Conservation (phyloP, 2,329 filamentous ascomycete genomes). For the Aspergillus viridinutans region DNA sequence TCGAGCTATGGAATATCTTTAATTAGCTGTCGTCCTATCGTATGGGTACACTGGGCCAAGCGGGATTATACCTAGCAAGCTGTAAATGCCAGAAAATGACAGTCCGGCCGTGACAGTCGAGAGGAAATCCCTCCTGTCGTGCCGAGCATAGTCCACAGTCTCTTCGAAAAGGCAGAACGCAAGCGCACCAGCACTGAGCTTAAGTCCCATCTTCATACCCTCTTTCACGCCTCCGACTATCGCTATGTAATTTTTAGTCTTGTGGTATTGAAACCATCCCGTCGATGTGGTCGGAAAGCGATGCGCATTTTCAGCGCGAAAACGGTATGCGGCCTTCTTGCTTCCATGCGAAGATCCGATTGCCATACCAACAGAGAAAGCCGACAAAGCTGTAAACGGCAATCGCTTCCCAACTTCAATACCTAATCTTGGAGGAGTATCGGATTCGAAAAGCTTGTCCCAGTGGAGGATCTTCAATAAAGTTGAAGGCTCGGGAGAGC, state of each 20-base stretch:
- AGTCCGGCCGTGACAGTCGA: constrained; percentile 80
- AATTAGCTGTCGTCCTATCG: constrained; percentile 10
- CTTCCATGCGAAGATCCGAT: constrained; percentile 71
- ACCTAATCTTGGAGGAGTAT: constrained; percentile 48
- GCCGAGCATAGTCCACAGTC: constrained; percentile 65
- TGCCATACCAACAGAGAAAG: constrained; percentile 64
- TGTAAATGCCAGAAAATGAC: constrained; percentile 81
- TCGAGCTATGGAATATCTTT: constrained; percentile 53
- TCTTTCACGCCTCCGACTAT: constrained; percentile 74
- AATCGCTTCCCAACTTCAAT: constrained; percentile 64
- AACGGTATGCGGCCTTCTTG: constrained; percentile 71
- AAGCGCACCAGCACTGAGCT: constrained; percentile 67
- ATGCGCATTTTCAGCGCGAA: constrained; percentile 94
- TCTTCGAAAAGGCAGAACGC: constrained; percentile 80
- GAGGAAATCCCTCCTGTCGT: constrained; percentile 65
- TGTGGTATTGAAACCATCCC: constrained; percentile 98
- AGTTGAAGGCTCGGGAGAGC: constrained; percentile 6
- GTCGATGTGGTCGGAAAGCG: constrained; percentile 75
- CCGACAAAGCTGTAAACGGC: constrained; percentile 58
- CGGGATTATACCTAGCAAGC: constrained; percentile 63
- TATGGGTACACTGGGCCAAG: neutral
- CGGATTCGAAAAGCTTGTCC: constrained; percentile 36
- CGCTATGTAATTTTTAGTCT: constrained; percentile 90
- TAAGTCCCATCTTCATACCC: constrained; percentile 68
- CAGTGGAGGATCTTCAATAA: constrained; percentile 30